Conservation (phyloP, 345 rosid genomes). For the Theobroma cacao region DNA sequence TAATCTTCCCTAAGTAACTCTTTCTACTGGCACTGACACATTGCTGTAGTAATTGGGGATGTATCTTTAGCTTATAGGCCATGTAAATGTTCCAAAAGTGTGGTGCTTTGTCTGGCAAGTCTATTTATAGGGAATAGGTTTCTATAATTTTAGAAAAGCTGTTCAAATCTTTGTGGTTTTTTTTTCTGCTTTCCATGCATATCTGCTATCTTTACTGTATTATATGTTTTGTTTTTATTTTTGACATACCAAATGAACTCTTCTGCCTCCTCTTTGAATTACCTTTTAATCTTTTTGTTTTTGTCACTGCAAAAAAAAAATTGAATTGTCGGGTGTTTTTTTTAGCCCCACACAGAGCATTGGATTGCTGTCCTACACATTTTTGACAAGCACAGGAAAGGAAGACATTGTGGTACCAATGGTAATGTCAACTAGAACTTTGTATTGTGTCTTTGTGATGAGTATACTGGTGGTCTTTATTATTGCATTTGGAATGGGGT, state of each 20-base stretch:
- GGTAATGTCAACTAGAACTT: slow-evolving; percentile 45
- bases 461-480: background rate
- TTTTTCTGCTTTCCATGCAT: background rate
- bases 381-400: slow-evolving; percentile 87
- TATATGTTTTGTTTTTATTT: background rate
- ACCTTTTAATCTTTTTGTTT: background rate
- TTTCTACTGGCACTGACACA: too few species aligned
- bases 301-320: slow-evolving; percentile 7
- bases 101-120: background rate
- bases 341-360: slow-evolving; percentile 83
- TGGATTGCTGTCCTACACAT: slow-evolving; percentile 88
- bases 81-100: background rate
- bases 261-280: background rate
- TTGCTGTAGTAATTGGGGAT: background rate
- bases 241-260: background rate
- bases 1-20: background rate
- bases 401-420: slow-evolving; percentile 95
- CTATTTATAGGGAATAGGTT: background rate
- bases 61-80: background rate
- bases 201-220: background rate
- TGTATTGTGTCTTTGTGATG: background rate
- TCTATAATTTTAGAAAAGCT: background rate
- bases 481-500: background rate
- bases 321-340: slow-evolving; percentile 27
- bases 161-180: background rate